These are phyloP conservation scores for Trametes cubensis DNA, from an alignment of 768 basidiomycete genomes.

Conservation along the genomic window DNA sequence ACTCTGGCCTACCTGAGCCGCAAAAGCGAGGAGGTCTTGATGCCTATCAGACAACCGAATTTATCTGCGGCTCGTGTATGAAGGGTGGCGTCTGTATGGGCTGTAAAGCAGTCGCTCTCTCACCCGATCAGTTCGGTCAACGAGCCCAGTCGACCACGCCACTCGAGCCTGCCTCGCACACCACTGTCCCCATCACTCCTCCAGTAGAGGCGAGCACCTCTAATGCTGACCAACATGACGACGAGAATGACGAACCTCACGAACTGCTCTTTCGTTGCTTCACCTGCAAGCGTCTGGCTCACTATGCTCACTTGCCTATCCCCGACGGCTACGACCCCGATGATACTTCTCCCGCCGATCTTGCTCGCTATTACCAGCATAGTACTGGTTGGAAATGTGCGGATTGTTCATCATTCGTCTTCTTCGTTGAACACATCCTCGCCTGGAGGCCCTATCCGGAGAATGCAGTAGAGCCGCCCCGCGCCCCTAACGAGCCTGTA, in stretches of 20 bases:
- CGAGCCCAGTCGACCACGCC: background rate
- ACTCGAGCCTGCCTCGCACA: background rate
- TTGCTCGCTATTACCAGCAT: conserved; percentile 66
- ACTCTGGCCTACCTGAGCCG: conserved; percentile 34
- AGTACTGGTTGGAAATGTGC: conserved; percentile 66
- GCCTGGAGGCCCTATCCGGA: conserved; percentile 88
- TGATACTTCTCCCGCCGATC: conserved; percentile 36
- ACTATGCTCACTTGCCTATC: conserved; percentile 72
- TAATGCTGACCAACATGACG: conserved; percentile 28
- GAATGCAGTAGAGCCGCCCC: conserved; percentile 57
- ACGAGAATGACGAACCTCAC: conserved; percentile 23
- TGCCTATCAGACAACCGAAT: conserved; percentile 69
- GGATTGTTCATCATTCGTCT: conserved; percentile 75
- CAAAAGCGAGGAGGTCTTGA: conserved; percentile 51
- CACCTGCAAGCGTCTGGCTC: conserved; percentile 79
- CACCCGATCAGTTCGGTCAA: conserved; percentile 42
- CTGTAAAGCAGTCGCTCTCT: conserved; percentile 61
- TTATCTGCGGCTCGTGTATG: conserved; percentile 73
- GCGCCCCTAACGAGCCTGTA: conserved; percentile 41
- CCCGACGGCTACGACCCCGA: conserved; percentile 42
- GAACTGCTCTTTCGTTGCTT: conserved; percentile 81
- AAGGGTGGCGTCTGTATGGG: conserved; percentile 81
- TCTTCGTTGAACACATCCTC: conserved; percentile 78
- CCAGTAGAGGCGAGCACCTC: conserved; percentile 2
- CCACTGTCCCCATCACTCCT: background rate